A percentile compares a stretch with the other conserved stretches of the same genome.
Conservation (phyloP, 352 stramenopile species). For the Pythium pectinolyticum region DNA sequence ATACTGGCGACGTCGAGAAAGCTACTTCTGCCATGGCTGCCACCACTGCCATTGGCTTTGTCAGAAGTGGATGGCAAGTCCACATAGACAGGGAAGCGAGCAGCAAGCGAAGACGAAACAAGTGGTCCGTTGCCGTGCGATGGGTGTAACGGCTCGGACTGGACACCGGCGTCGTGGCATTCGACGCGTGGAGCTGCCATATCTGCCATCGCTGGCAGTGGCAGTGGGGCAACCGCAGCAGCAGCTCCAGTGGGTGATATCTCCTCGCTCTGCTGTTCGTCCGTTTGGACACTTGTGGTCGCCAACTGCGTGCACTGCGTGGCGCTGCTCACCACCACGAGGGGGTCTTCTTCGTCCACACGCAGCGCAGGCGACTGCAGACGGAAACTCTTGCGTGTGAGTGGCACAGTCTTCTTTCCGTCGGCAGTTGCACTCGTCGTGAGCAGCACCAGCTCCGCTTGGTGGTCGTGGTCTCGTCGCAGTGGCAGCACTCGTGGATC, state of each 20-base stretch:
- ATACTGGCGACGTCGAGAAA: slow-evolving; percentile 16
- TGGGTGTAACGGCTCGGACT: too few relatives aligned
- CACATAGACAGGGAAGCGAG: slow-evolving; percentile 27
- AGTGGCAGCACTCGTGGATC: slow-evolving; percentile 11
- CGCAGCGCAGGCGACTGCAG: slow-evolving; percentile 4
- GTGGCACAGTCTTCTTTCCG: slow-evolving; percentile 1
- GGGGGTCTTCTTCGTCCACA: neutral
- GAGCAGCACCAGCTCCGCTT: slow-evolving; percentile 12
- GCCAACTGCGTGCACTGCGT: slow-evolving; percentile 14
- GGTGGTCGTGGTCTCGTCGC: neutral
- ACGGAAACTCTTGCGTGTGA: slow-evolving; percentile 12
- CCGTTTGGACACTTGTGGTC: slow-evolving; percentile 20
- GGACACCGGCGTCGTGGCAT: neutral
- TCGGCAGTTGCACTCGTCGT: neutral
- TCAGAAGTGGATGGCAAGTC: slow-evolving; percentile 5
- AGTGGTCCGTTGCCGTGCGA: too few relatives aligned
- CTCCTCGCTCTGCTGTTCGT: neutral
- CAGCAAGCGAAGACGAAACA: neutral
- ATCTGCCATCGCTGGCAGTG: too few relatives aligned
- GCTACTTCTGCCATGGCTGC: neutral
- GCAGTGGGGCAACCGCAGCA: neutral
- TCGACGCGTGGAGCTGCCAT: too few relatives aligned
- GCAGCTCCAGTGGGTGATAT: neutral
- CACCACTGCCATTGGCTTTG: neutral
- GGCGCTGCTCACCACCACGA: neutral